These are phyloP conservation scores for Macrophomina phaseolina DNA, from an alignment of 2,329 filamentous ascomycete genomes.

Conservation along the genomic window DNA sequence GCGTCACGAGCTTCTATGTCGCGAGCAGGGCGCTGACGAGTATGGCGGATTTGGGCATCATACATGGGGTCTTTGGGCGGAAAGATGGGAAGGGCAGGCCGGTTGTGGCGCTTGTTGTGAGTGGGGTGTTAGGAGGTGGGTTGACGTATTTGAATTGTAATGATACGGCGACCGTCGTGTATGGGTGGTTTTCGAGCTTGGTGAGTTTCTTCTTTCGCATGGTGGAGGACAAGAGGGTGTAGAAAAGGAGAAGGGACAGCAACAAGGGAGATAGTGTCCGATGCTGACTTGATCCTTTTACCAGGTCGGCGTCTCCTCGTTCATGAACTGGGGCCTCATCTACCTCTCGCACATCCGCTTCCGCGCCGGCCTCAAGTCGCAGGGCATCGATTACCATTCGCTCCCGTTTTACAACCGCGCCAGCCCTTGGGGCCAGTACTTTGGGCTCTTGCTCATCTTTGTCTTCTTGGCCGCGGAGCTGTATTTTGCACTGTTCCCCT, in stretches of 20 bases:
- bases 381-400: slow-evolving; percentile 44
- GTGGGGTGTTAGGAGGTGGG: slow-evolving; percentile 39
- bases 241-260: too few relatives aligned
- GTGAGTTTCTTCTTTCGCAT: slow-evolving; percentile 10
- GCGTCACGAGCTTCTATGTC: slow-evolving; percentile 43
- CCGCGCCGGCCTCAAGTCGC: slow-evolving; percentile 34
- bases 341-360: slow-evolving; percentile 37
- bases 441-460: slow-evolving; percentile 54
- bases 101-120: slow-evolving; percentile 38
- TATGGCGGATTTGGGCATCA: slow-evolving; percentile 37
- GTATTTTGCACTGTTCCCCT: slow-evolving; percentile 40
- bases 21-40: slow-evolving; percentile 43
- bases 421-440: slow-evolving; percentile 59
- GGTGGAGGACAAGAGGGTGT: too few relatives aligned
- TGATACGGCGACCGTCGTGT: slow-evolving; percentile 34
- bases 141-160: slow-evolving; percentile 43
- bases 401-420: slow-evolving; percentile 55
- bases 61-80: slow-evolving; percentile 34
- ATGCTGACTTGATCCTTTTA: too few relatives aligned
- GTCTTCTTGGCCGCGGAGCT: slow-evolving; percentile 60
- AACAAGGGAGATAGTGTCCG: too few relatives aligned
- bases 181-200: slow-evolving; percentile 41
- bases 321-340: slow-evolving; percentile 39
- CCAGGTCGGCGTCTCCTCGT: slow-evolving; percentile 35
- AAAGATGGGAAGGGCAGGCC: slow-evolving; percentile 39